Evolutionary conservation across 2,329 filamentous ascomycete genomes (phyloP).

Genomic region (Ascocoryne sarcoides): DNA sequence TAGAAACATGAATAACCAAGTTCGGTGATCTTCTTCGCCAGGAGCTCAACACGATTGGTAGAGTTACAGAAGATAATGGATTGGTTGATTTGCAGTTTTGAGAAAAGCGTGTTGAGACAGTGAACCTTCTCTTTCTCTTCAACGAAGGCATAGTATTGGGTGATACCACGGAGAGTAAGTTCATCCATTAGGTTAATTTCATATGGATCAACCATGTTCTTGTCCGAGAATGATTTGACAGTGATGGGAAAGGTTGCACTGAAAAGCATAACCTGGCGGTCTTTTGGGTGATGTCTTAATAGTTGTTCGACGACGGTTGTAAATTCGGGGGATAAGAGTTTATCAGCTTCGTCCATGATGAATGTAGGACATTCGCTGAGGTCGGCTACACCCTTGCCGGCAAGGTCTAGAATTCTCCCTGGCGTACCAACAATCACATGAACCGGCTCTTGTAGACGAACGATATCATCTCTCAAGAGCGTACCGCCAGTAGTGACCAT

Average conservation of each 20-base stretch:
- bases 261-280: slow-evolving; percentile 98
- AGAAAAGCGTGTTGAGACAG: slow-evolving; percentile 97
- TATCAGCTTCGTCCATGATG: slow-evolving; percentile 99
- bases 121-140: slow-evolving; percentile 99
- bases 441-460: slow-evolving; percentile 86
- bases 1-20: slow-evolving; percentile 99
- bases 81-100: slow-evolving; percentile 98
- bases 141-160: slow-evolving; percentile 98
- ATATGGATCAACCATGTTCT: slow-evolving; percentile 92
- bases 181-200: slow-evolving; percentile 99
- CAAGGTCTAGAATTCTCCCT: slow-evolving; percentile 89
- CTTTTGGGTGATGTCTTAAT: slow-evolving; percentile 89
- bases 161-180: slow-evolving; percentile 93
- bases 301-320: slow-evolving; percentile 96
- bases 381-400: slow-evolving; percentile 93
- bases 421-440: slow-evolving; percentile 98
- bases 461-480: slow-evolving; percentile 89
- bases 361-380: slow-evolving; percentile 95
- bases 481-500: slow-evolving; percentile 99
- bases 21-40: slow-evolving; percentile 99
- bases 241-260: slow-evolving; percentile 95
- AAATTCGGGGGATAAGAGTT: slow-evolving; percentile 92
- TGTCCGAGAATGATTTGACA: slow-evolving; percentile 96
- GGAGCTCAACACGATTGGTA: slow-evolving; percentile 91
- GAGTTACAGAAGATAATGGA: slow-evolving; percentile 99